Conservation (phyloP, 176 grass and related monocot species). For the Cenchrus fungigraminus region DNA sequence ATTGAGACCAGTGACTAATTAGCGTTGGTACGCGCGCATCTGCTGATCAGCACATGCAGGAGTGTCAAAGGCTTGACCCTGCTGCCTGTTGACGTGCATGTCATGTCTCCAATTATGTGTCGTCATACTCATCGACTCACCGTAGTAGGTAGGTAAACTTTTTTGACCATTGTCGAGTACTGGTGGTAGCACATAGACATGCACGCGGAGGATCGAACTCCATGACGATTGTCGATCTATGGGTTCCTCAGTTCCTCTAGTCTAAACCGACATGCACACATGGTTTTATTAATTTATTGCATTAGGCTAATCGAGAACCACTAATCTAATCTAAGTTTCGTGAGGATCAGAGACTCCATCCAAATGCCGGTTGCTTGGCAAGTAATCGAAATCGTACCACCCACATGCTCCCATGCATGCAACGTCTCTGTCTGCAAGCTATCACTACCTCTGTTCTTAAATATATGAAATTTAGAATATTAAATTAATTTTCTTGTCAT, state of each 20-base stretch:
- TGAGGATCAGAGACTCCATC: too few species aligned
- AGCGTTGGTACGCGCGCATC: neutral
- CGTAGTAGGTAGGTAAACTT: neutral
- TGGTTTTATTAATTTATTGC: neutral
- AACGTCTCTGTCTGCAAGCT: neutral
- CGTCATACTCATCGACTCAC: neutral
- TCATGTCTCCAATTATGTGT: neutral
- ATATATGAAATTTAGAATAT: too few species aligned
- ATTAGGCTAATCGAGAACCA: neutral
- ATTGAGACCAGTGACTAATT: neutral
- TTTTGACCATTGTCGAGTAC: neutral
- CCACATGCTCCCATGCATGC: neutral
- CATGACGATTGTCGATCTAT: neutral
- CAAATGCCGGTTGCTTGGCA: neutral
- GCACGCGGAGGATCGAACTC: too few species aligned
- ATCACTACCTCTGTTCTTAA: too few species aligned
- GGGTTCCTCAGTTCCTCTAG: neutral
- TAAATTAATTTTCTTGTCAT: too few species aligned
- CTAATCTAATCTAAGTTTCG: neutral
- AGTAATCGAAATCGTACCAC: neutral
- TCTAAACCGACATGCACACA: neutral
- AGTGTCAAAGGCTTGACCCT: neutral
- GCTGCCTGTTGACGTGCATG: neutral
- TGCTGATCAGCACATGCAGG: neutral
- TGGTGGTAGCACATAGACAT: neutral